These are phyloP conservation scores for Persicaria tinctoria DNA, from an alignment of 148 eudicot genomes.

Conservation along the genomic window DNA sequence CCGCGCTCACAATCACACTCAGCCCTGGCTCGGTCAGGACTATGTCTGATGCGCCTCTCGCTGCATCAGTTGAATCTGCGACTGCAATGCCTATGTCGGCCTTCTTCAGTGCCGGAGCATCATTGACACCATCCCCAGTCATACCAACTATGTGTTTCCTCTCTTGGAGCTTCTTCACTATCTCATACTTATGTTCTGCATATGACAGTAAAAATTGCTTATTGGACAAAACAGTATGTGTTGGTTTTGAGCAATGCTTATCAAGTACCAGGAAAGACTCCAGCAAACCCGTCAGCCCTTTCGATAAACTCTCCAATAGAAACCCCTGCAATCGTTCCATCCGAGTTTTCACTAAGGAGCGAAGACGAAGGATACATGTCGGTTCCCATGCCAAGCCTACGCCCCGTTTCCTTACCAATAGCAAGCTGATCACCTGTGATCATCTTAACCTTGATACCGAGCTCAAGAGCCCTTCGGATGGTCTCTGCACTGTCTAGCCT, in stretches of 20 bases:
- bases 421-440: conserved; percentile 98
- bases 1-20: conserved; percentile 81
- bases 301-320: conserved; percentile 83
- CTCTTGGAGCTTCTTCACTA: conserved; percentile 84
- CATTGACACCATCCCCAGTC: conserved; percentile 98
- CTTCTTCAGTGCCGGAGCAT: conserved; percentile 86
- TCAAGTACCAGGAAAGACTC: conserved; percentile 81
- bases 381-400: conserved; percentile 96
- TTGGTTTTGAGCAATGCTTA: background rate
- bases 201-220: background rate
- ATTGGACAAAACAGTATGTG: too few relatives aligned
- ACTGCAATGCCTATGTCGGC: conserved; percentile 98
- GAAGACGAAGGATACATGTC: conserved; percentile 95
- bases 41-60: conserved; percentile 86
- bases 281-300: conserved; percentile 94
- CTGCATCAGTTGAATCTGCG: conserved; percentile 93
- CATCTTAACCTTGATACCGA: conserved; percentile 97
- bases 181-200: conserved; percentile 92
- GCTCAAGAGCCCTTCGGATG: conserved; percentile 77
- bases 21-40: conserved; percentile 92
- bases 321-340: conserved; percentile 52
- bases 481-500: conserved; percentile 98
- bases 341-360: conserved; percentile 62
- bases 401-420: conserved; percentile 90
- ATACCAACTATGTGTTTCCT: conserved; percentile 89